Base-by-base conservation (phyloP, 2,329 filamentous ascomycete genomes). In the Cladosporium oxysporum region DNA sequence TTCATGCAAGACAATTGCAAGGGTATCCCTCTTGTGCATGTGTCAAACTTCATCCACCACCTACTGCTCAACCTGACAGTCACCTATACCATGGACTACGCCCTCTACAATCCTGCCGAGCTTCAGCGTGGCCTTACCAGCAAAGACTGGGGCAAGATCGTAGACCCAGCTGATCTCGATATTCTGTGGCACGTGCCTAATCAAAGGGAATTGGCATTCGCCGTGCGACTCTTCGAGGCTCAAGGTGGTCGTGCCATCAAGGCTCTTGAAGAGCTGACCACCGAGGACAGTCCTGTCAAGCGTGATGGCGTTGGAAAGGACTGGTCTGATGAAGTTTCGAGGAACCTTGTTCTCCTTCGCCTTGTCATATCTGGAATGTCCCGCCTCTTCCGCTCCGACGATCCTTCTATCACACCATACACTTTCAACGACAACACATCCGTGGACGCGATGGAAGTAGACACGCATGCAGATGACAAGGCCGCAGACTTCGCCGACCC, bases 1-100 rank as follows among this genome's bases (percentile, higher is more conserved):
- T 98, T 94, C 79, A 98, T 99, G 94, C 95, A 99, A 77, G 88
- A 95, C 72, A 94, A 92, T 74, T 99, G 95, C 79, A 90, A 91
- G 72, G 95, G 95, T 26, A 89, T 97, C 67, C 93, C 95, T 0
- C 96, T 95, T 1, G 93, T 98, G 55, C 92, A 99, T 78, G 90
- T 98, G 49, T 98, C 94, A 66, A 99, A 99, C 79, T 97, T 93
- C 77, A 93, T 98, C 65, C 95, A 99, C 78, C 96, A 99, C 77
- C 85, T 99, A 44, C 84, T 99, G 16, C 88, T 99, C 69, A 98
- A 98, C 77, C 82, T 98, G 62, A 98, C 95, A 0, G 91, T 94
- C 69, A 97, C 92, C 0, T 99, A 98, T 76, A 93, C 94, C 3
- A 88, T 93, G 66, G 95, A 99, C 76, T 92, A 93, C 75, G 87